Percentiles rank a stretch among this genome's conserved stretches.
Evolutionary conservation across 2,329 filamentous ascomycete species (phyloP).

Genomic region (Diplodia sapinea): DNA sequence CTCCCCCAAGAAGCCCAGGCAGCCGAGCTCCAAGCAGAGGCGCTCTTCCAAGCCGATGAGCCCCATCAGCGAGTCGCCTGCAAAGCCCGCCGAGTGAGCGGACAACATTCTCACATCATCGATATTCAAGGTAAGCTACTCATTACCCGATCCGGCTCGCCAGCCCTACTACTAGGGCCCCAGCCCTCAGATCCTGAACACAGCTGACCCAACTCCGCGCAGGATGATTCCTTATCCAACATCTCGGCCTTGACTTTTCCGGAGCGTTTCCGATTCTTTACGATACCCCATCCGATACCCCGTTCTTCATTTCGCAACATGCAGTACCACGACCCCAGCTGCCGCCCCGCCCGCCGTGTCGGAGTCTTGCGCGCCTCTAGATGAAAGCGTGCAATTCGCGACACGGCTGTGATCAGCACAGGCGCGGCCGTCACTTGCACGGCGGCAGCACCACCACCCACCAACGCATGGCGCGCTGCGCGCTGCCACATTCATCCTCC

Average conservation of each 20-base stretch:
- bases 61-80: slow-evolving; percentile 50
- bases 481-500: background rate
- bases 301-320: slow-evolving; percentile 24
- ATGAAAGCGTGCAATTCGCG: slow-evolving; percentile 21
- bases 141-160: slow-evolving; percentile 2
- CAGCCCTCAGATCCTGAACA: background rate
- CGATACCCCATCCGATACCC: slow-evolving; percentile 24
- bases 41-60: slow-evolving; percentile 51
- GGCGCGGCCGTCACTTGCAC: slow-evolving; percentile 25
- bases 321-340: slow-evolving; percentile 11
- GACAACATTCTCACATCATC: slow-evolving; percentile 20
- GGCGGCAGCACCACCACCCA: slow-evolving; percentile 11
- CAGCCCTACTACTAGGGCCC: background rate
- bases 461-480: slow-evolving; percentile 15
- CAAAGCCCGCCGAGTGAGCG: slow-evolving; percentile 46
- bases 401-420: slow-evolving; percentile 25
- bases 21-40: slow-evolving; percentile 48
- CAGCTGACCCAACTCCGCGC: slow-evolving; percentile 14
- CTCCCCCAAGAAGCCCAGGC: slow-evolving; percentile 46
- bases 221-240: slow-evolving; percentile 18
- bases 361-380: slow-evolving; percentile 14
- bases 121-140: slow-evolving; percentile 25
- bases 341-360: slow-evolving; percentile 3
- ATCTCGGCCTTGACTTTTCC: slow-evolving; percentile 11
- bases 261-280: slow-evolving; percentile 23